These are phyloP conservation scores for Ceratocystis ficicola DNA, from an alignment of 2,329 filamentous ascomycete genomes.

Conservation along the genomic window DNA sequence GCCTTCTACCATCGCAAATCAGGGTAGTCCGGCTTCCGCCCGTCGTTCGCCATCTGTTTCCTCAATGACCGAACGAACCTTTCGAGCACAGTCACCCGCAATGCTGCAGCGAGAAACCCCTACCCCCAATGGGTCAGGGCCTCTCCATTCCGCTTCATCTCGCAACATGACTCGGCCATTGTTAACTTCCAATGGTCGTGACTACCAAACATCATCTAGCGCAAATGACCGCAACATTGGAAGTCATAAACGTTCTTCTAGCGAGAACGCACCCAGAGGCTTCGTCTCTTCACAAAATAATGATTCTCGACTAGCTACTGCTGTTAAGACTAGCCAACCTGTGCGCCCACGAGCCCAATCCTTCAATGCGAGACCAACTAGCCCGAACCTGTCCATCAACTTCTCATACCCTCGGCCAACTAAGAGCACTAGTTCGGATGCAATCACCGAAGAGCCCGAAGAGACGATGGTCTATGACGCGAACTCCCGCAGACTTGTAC, in stretches of 20 bases:
- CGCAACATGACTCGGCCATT: neutral
- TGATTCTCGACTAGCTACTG: conserved; percentile 28
- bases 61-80: conserved; percentile 83
- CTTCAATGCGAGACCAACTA: conserved; percentile 32
- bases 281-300: conserved; percentile 33
- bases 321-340: conserved; percentile 11
- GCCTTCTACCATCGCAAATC: neutral
- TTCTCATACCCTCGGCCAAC: conserved; percentile 44
- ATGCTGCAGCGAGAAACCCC: conserved; percentile 34
- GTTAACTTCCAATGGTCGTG: conserved; percentile 13
- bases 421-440: conserved; percentile 34
- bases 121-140: conserved; percentile 33
- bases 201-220: conserved; percentile 27
- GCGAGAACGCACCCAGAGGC: conserved; percentile 38
- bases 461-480: conserved; percentile 48
- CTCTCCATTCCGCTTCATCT: neutral
- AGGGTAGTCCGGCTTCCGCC: conserved; percentile 29
- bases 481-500: conserved; percentile 53
- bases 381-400: conserved; percentile 44
- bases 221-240: conserved; percentile 35
- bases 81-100: conserved; percentile 60
- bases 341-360: conserved; percentile 37
- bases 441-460: conserved; percentile 29
- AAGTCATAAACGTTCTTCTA: conserved; percentile 35
- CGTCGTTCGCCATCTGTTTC: conserved; percentile 56